Evolutionary conservation across 306 rosid species (phyloP), one percentile per base, ranked within the genome.

Genomic region (Cajanus cajan): DNA sequence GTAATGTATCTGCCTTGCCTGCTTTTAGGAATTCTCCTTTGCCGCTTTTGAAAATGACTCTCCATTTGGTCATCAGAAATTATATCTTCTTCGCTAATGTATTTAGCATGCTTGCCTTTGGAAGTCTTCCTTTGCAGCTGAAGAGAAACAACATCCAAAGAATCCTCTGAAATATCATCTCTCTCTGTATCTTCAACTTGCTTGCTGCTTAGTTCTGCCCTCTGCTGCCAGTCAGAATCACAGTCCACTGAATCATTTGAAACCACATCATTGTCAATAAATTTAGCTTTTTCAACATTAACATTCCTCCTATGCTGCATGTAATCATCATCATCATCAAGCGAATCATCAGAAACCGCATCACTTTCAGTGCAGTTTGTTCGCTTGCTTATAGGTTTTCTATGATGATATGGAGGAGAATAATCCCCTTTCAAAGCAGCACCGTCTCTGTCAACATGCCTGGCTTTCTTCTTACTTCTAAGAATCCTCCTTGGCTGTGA

Each of bases 391-490:
- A 71, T 14, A 63, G 74, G 67, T 50, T 82, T 82, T 76, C 59
- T 50, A 63, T 15, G 73, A 39, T 33, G 59, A 82, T 33, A 67
- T 39, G 78, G 71, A 52, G 82, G 67, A 64, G 85, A 76, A 82
- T 37, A 64, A 62, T 82, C 76, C 67, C 75, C 82, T 6, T 83
- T 88, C 18, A 81, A 74, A 45, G 66, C 76, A 64, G 78, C 83
- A 78, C 65, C 85, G 31, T 82, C 86, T 68, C 80, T 89, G 71
- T 80, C 92, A 44, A 78, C 52, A 68, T 45, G 68, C 75, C 76
- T 85, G 59, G 88, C 73, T 85, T 79, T 86, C 87, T 87, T 90
- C 87, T 87, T 90, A 78, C 83, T 78, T 83, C 83, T 85, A 71
- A 71, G 62, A 73, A 71, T 36, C 73, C 76, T 79, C 85, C 84